Evolutionary conservation across 2,329 filamentous ascomycete species (phyloP).

Genomic region (Fusarium secorum): DNA sequence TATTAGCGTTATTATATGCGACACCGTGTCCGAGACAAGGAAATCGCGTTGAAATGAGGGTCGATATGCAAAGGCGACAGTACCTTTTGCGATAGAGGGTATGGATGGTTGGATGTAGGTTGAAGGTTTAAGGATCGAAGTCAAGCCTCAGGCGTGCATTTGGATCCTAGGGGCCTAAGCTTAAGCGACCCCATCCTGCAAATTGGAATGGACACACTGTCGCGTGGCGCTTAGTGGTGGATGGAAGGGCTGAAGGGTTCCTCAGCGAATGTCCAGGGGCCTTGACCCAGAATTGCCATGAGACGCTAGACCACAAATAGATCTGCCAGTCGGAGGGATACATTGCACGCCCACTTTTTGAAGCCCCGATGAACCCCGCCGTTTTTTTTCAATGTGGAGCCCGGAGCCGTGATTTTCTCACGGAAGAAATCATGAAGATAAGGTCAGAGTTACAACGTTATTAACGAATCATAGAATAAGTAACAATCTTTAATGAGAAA

Average conservation of each 20-base stretch:
- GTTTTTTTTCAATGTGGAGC: constrained; percentile 31
- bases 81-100: constrained; percentile 21
- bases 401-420: constrained; percentile 26
- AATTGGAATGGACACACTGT: constrained; percentile 35
- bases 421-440: constrained; percentile 29
- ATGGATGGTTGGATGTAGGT: constrained; percentile 27
- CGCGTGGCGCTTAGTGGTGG: constrained; percentile 30
- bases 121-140: constrained; percentile 31
- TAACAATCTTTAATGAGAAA: neutral
- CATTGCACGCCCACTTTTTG: constrained; percentile 28
- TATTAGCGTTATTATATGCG: constrained; percentile 2
- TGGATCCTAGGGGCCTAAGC: constrained; percentile 11
- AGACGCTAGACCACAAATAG: constrained; percentile 27
- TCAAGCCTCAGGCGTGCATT: constrained; percentile 20
- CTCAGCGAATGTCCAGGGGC: constrained; percentile 6
- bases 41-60: constrained; percentile 5
- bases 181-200: constrained; percentile 24
- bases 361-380: constrained; percentile 13
- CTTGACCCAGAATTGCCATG: constrained; percentile 25
- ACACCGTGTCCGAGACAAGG: neutral
- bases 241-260: neutral
- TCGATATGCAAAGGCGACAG: constrained; percentile 21
- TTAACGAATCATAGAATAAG: neutral
- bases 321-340: constrained; percentile 17
- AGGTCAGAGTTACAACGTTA: neutral